These are phyloP conservation scores for Limonium bicolor DNA, from an alignment of 148 eudicot genomes.

Conservation along the genomic window DNA sequence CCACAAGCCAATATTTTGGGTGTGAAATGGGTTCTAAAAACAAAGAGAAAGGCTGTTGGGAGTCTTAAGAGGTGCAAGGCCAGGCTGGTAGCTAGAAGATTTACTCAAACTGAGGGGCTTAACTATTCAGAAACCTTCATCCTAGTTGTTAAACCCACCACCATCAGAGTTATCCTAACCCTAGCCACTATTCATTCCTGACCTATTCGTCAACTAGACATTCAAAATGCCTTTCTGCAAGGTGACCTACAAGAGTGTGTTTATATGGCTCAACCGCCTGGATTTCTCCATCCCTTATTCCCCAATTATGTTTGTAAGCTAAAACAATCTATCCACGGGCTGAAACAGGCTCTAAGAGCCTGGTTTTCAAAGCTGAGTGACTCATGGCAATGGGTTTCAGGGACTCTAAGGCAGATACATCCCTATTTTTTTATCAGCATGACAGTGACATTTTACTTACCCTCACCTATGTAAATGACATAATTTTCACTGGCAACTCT, in stretches of 20 bases:
- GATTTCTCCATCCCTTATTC: no score
- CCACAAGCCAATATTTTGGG: neutral
- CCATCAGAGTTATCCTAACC: neutral
- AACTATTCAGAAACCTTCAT: neutral
- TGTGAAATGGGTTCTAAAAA: neutral
- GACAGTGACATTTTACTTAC: neutral
- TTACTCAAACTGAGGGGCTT: neutral
- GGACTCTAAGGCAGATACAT: neutral
- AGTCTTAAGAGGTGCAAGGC: neutral
- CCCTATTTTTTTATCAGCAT: neutral
- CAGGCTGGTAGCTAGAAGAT: neutral
- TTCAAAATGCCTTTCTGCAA: no score
- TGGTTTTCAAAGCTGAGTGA: neutral
- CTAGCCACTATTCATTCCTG: neutral
- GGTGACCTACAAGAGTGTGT: no score
- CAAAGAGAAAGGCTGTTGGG: neutral
- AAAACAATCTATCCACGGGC: no score
- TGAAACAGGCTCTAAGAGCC: neutral
- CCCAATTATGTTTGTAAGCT: no score
- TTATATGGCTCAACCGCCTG: no score
- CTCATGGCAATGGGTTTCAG: neutral
- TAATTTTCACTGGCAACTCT: no score
- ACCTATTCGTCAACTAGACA: no score
- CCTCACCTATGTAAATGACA: no score
- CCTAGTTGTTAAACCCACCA: neutral